Conservation (phyloP, 2,329 filamentous ascomycete species). For the Diaporthe sp. region DNA sequence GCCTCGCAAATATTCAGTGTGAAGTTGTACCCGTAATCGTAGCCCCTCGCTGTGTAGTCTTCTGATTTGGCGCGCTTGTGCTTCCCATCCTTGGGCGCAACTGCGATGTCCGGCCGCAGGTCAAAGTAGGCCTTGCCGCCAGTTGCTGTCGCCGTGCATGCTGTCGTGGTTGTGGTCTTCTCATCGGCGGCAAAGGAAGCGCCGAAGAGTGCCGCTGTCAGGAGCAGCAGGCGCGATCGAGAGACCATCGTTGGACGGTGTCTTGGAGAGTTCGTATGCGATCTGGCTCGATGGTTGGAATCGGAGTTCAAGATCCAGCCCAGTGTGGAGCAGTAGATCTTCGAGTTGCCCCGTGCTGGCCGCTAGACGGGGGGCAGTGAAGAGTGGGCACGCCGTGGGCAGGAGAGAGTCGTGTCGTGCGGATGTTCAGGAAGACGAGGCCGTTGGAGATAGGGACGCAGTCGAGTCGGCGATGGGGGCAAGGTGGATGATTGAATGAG, state of each 20-base stretch:
- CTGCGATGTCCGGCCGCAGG: constrained; percentile 66
- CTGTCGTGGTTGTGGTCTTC: constrained; percentile 55
- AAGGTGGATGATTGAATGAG: neutral
- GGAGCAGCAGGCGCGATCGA: constrained; percentile 34
- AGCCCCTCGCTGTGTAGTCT: constrained; percentile 76
- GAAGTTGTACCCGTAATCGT: constrained; percentile 85
- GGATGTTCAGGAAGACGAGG: neutral
- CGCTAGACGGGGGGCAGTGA: constrained; percentile 15
- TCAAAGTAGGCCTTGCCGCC: constrained; percentile 69
- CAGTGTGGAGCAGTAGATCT: constrained; percentile 27
- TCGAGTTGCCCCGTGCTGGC: constrained; percentile 24
- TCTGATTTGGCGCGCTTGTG: constrained; percentile 56
- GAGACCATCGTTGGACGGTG: constrained; percentile 25
- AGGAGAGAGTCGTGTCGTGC: neutral
- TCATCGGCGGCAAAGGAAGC: constrained; percentile 38
- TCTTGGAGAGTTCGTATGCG: neutral
- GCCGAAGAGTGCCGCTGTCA: constrained; percentile 33
- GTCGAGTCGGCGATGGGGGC: neutral
- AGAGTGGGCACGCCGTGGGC: neutral
- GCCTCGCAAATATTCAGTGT: constrained; percentile 85
- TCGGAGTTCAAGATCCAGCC: neutral
- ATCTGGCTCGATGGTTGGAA: neutral
- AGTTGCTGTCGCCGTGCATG: constrained; percentile 68
- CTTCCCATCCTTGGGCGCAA: constrained; percentile 57
- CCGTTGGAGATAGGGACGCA: neutral